These are phyloP conservation scores for Coemansia sp. DNA, from an alignment of 371 early-diverging fungal species.

Conservation along the genomic window DNA sequence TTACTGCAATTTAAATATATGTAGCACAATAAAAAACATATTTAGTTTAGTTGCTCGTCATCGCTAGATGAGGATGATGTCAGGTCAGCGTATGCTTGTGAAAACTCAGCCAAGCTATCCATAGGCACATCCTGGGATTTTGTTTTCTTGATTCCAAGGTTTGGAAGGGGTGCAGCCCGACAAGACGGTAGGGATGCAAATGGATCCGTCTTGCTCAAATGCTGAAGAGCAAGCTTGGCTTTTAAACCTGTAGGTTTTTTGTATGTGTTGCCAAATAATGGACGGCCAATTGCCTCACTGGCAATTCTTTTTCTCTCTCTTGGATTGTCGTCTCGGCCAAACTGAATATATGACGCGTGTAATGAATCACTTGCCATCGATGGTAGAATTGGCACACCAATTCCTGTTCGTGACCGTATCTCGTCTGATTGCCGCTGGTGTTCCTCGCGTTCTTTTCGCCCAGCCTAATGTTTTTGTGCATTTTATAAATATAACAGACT, in stretches of 20 bases:
- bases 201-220: constrained; percentile 16
- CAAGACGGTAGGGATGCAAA: constrained; percentile 18
- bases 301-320: background rate
- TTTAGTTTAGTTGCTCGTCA: background rate
- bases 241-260: background rate
- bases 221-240: constrained; percentile 2
- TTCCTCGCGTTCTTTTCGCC: constrained; percentile 59
- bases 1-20: background rate
- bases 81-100: background rate
- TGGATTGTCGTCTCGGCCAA: background rate
- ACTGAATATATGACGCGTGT: constrained; percentile 35
- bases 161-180: background rate
- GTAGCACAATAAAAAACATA: background rate
- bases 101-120: background rate
- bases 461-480: constrained; percentile 26
- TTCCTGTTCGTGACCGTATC: constrained; percentile 60
- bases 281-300: background rate
- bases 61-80: constrained; percentile 10
- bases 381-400: constrained; percentile 61
- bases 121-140: background rate
- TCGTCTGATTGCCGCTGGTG: constrained; percentile 54
- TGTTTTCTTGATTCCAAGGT: constrained; percentile 11
- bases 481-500: too few species aligned
- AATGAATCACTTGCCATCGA: constrained; percentile 51
- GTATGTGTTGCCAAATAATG: constrained; percentile 4